Conservation (phyloP, 306 rosid genomes). For the Vicia faba region DNA sequence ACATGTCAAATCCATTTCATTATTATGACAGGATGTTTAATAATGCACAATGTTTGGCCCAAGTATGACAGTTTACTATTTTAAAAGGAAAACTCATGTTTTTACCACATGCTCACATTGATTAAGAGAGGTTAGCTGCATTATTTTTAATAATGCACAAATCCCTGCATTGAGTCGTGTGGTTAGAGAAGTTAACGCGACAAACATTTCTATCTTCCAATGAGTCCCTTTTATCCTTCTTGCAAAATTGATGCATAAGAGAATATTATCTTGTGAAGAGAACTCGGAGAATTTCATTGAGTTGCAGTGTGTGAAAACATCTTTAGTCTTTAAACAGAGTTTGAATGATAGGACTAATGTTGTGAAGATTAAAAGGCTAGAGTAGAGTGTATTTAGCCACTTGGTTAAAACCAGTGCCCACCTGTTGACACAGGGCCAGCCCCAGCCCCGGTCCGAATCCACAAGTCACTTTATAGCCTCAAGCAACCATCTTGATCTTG, state of each 20-base stretch:
- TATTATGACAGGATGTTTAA: conserved; percentile 7
- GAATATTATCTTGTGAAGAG: not conserved
- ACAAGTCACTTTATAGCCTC: too few species aligned
- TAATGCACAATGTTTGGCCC: conserved; percentile 45
- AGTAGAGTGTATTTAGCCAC: too few species aligned
- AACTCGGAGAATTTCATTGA: not conserved
- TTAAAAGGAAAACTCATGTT: conserved; percentile 29
- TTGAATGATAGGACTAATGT: conserved; percentile 6
- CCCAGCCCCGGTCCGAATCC: too few species aligned
- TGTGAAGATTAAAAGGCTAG: not conserved
- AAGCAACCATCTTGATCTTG: too few species aligned
- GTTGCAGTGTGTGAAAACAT: conserved; percentile 20
- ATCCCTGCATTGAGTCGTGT: too few species aligned
- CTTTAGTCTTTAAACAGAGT: not conserved
- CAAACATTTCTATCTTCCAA: not conserved
- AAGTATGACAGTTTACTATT: conserved; percentile 44
- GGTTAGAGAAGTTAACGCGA: too few species aligned
- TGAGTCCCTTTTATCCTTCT: not conserved
- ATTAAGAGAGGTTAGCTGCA: not conserved
- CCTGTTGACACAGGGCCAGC: too few species aligned
- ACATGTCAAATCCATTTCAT: too few species aligned
- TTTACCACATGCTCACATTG: conserved; percentile 48
- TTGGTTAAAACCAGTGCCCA: too few species aligned
- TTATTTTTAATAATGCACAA: too few species aligned
- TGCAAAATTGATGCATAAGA: conserved; percentile 22